Base-by-base conservation (phyloP, 495 filamentous ascomycete species). In the Aspergillus baeticus region DNA sequence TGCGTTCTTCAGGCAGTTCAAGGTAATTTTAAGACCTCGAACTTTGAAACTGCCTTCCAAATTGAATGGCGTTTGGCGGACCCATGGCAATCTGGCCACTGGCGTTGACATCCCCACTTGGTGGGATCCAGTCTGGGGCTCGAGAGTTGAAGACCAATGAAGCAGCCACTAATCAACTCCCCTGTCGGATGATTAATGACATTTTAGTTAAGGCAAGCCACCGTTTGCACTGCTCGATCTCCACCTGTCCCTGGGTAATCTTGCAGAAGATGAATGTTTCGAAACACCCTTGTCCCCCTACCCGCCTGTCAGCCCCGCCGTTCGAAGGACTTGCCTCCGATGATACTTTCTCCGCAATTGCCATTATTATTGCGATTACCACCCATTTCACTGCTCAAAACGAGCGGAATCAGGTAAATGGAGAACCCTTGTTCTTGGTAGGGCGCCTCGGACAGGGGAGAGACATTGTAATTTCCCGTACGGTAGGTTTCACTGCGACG, bases 181-280 rank as follows among this genome's bases (percentile, higher is more conserved):
- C 45, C 41, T 29, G 49, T 58, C 58, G 62, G 58, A 61, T 52
- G 18, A 43, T 26, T 51, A 31, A 34, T 50, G 38, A 41, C 26
- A 2, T 49, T 49, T 20, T 3, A 29, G 33, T 47, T 36, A 58
- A 54, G 57, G 55, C 54, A 59, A 64, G 60, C 60, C 63, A 63
- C 63, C 57, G 54, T 57, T 63, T 58, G 47, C 13, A 51, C 45
- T 14, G 15, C 11, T 29, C 20, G 26, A 36, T 36, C 64, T 54
- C 58, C 64, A 57, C 55, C 41, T 33, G 58, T 63, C 61, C 60
- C 64, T 63, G 59, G 60, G 64, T 66, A 66, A 66, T 66, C 64
- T 66, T 63, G 60, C 63, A 65, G 59, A 41, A 41, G 26, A 29
- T 13, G 48, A 31, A 41, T 54, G 46, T 52, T 61, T 56, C 57